Conservation (phyloP, 495 filamentous ascomycete species). For the Penicillium bovifimosum region DNA sequence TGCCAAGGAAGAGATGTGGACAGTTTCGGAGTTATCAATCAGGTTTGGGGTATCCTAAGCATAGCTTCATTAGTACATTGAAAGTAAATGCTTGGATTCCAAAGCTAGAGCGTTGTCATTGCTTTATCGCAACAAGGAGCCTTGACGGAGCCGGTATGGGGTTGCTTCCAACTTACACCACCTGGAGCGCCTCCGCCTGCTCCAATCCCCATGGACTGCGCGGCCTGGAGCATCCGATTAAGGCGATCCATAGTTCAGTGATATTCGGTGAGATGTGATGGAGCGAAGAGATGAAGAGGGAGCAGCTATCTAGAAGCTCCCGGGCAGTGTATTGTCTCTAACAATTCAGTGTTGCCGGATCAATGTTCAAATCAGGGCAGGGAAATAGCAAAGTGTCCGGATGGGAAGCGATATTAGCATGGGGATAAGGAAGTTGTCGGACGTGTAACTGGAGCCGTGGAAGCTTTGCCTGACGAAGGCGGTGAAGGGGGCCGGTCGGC, state of each 20-base stretch:
- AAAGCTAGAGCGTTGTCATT: not conserved
- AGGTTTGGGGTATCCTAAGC: slow-evolving; percentile 74
- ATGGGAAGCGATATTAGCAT: not conserved
- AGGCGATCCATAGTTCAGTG: slow-evolving; percentile 70
- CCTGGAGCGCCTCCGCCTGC: slow-evolving; percentile 62
- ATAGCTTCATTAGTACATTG: slow-evolving; percentile 9
- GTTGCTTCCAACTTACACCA: slow-evolving; percentile 55
- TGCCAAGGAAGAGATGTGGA: slow-evolving; percentile 96
- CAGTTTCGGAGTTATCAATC: slow-evolving; percentile 98
- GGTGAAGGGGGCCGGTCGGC: slow-evolving; percentile 17
- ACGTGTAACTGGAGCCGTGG: slow-evolving; percentile 11
- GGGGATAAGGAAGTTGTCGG: slow-evolving; percentile 5
- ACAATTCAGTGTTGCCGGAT: not conserved
- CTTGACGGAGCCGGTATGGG: not conserved
- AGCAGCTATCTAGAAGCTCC: slow-evolving; percentile 42
- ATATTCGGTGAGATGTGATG: slow-evolving; percentile 18
- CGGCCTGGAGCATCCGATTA: slow-evolving; percentile 72
- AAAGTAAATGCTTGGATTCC: not conserved
- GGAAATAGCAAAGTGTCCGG: not conserved
- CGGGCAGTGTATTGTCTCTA: slow-evolving; percentile 7
- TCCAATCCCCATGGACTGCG: slow-evolving; percentile 70
- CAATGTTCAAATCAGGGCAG: not conserved
- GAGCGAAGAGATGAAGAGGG: slow-evolving; percentile 13
- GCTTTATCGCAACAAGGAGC: not conserved
- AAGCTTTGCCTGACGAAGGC: slow-evolving; percentile 30